Conservation (phyloP, 2,329 filamentous ascomycete species). For the Leptographium wingfieldii region DNA sequence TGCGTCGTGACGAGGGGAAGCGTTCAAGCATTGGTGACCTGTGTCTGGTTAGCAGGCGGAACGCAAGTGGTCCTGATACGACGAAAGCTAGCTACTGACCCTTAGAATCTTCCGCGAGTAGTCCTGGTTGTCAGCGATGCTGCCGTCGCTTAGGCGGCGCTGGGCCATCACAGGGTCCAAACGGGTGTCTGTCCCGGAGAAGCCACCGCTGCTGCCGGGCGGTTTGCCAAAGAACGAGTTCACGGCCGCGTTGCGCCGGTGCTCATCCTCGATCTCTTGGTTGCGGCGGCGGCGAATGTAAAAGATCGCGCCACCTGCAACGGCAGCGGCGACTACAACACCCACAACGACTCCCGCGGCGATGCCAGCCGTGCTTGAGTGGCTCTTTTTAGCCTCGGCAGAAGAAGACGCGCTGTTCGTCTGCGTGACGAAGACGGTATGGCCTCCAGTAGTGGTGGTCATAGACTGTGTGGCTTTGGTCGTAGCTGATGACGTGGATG, state of each 20-base stretch:
- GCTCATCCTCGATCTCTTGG: conserved; percentile 69
- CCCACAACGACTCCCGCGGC: conserved; percentile 81
- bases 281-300: conserved; percentile 67
- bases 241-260: conserved; percentile 67
- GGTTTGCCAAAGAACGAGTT: conserved; percentile 59
- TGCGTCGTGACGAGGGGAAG: conserved; percentile 22
- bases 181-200: conserved; percentile 69
- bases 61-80: conserved; percentile 7
- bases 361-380: conserved; percentile 66
- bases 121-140: conserved; percentile 93
- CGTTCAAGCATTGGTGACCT: conserved; percentile 49
- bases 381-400: conserved; percentile 15
- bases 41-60: neutral
- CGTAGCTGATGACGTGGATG: conserved; percentile 9
- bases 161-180: conserved; percentile 79
- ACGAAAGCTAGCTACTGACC: conserved; percentile 41
- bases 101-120: conserved; percentile 93
- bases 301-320: conserved; percentile 53
- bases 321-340: conserved; percentile 54
- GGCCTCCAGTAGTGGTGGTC: conserved; percentile 10
- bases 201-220: conserved; percentile 47
- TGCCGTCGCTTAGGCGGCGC: conserved; percentile 80
- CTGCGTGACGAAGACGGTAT: conserved; percentile 14
- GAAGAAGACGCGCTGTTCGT: conserved; percentile 12
- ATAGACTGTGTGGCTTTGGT: conserved; percentile 1